These are phyloP conservation scores for Onygenales sp. DNA, from an alignment of 2,329 filamentous ascomycete genomes.

Conservation along the genomic window DNA sequence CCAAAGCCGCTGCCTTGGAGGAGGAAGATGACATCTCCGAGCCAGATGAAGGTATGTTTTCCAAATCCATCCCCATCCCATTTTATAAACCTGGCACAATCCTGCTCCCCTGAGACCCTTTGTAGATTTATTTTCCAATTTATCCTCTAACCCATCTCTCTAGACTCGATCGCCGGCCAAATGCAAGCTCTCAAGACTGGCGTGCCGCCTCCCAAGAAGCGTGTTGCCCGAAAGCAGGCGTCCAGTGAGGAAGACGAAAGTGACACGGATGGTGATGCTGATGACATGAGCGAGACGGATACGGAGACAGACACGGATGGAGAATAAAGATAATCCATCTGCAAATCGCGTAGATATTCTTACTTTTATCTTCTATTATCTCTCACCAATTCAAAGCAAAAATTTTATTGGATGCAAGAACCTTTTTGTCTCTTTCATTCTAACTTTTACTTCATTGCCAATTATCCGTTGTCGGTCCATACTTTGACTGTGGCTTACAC, in stretches of 20 bases:
- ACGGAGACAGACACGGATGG: constrained; percentile 75
- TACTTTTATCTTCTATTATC: neutral
- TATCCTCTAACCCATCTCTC: constrained; percentile 10
- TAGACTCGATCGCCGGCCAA: constrained; percentile 82
- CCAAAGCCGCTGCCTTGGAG: constrained; percentile 68
- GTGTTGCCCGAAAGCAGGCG: constrained; percentile 44
- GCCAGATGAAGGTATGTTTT: constrained; percentile 80
- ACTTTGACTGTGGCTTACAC: too few species aligned
- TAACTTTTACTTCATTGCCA: neutral
- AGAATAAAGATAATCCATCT: constrained; percentile 33
- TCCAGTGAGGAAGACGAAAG: constrained; percentile 55
- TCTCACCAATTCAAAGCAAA: neutral
- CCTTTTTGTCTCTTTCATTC: neutral
- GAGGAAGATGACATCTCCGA: constrained; percentile 95
- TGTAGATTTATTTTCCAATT: constrained; percentile 15
- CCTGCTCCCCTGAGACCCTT: neutral
- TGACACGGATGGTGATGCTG: constrained; percentile 55
- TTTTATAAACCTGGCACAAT: neutral
- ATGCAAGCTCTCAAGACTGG: constrained; percentile 78
- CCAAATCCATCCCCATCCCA: neutral
- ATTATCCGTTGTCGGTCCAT: too few species aligned
- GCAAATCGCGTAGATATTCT: neutral
- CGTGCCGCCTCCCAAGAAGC: constrained; percentile 45
- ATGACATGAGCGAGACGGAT: constrained; percentile 48
- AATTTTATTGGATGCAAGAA: neutral